These are phyloP conservation scores for Claviceps arundinis DNA, from an alignment of 2,329 filamentous ascomycete genomes.

Conservation along the genomic window DNA sequence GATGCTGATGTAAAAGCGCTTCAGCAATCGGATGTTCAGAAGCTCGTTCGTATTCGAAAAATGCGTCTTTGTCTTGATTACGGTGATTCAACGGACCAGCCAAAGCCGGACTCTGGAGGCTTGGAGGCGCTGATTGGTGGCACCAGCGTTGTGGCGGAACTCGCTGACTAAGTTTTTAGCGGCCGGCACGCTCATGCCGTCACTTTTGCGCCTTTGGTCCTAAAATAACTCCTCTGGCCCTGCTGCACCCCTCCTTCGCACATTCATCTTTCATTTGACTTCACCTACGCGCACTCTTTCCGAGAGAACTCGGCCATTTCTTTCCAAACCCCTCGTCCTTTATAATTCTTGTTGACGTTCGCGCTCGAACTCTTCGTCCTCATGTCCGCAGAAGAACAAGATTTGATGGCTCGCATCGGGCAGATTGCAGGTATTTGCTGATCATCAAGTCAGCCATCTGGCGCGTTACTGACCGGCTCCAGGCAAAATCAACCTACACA, in stretches of 20 bases:
- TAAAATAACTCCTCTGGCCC: not conserved
- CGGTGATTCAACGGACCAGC: too few relatives aligned
- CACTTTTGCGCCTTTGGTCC: not conserved
- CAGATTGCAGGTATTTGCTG: slow-evolving; percentile 32
- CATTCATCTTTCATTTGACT: not conserved
- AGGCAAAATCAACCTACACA: slow-evolving; percentile 74
- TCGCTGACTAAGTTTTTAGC: not conserved
- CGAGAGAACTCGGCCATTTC: not conserved
- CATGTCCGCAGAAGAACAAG: slow-evolving; percentile 38
- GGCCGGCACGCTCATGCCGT: not conserved
- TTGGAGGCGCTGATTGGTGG: not conserved
- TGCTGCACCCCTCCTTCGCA: not conserved
- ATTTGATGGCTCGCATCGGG: slow-evolving; percentile 40
- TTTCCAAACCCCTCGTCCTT: not conserved
- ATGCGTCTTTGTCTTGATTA: not conserved
- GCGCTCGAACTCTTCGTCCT: not conserved
- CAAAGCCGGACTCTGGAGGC: not conserved
- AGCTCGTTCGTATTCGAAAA: not conserved
- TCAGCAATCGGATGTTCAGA: too few relatives aligned
- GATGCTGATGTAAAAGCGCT: too few relatives aligned
- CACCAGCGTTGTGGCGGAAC: not conserved
- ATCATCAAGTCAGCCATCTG: not conserved
- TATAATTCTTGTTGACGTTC: not conserved
- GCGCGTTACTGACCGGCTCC: slow-evolving; percentile 12
- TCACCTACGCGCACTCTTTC: not conserved